A percentile compares a stretch with the other conserved stretches of the same genome.
phyloP scores from a whole-genome alignment of 306 rosid species.

The Quercus alba region DNA sequence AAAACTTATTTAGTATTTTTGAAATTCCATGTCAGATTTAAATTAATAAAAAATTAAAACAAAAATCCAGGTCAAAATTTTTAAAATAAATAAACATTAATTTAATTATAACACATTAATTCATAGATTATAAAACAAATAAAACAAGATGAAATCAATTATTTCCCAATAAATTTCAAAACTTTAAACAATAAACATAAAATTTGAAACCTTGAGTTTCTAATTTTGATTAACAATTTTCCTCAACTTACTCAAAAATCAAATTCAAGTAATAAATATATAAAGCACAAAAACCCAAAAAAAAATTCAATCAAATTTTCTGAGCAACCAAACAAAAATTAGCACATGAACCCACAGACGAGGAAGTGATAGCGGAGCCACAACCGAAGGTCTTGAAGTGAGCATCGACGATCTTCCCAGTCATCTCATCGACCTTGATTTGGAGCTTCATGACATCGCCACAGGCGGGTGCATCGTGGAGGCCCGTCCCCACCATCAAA shows the following conservation, averaged over 20 bases:
- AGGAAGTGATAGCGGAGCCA: constrained; percentile 91
- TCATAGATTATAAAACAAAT: too few relatives aligned
- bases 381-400: constrained; percentile 93
- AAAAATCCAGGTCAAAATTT: too few relatives aligned
- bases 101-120: too few relatives aligned
- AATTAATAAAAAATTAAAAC: too few relatives aligned
- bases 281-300: neutral
- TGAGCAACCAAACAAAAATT: neutral
- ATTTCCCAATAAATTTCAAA: too few relatives aligned
- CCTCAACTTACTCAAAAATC: too few relatives aligned
- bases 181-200: too few relatives aligned
- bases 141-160: too few relatives aligned
- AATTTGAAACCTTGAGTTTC: neutral
- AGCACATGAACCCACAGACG: constrained; percentile 63
- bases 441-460: constrained; percentile 96
- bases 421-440: constrained; percentile 72
- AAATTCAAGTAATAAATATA: too few relatives aligned
- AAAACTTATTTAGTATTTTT: too few relatives aligned
- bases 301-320: neutral
- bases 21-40: too few relatives aligned
- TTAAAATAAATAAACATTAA: too few relatives aligned
- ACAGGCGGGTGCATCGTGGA: constrained; percentile 86
- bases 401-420: constrained; percentile 81
- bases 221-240: neutral
- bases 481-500: constrained; percentile 74